phyloP scores from a whole-genome alignment of 2,329 filamentous ascomycete genomes.

The Fusarium guadeloupense region DNA sequence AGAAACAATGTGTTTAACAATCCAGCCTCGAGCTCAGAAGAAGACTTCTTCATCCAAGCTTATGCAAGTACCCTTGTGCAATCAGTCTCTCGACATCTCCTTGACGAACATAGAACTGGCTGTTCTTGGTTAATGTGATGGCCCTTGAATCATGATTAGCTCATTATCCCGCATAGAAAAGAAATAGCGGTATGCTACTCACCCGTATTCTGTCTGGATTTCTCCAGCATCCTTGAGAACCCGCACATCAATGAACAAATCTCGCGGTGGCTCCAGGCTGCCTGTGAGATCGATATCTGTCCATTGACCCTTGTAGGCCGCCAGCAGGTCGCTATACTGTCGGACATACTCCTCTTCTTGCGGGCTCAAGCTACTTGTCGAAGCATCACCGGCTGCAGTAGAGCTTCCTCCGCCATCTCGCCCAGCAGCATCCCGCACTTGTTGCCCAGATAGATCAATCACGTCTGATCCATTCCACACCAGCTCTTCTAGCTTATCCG shows the following conservation, averaged over 20 bases:
- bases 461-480: conserved; percentile 92
- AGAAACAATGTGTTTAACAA: conserved; percentile 3
- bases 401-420: conserved; percentile 50
- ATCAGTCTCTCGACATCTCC: conserved; percentile 96
- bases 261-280: conserved; percentile 89
- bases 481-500: conserved; percentile 91
- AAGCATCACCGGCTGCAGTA: conserved; percentile 49
- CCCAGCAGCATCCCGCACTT: conserved; percentile 55
- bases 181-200: conserved; percentile 50
- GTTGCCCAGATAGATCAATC: conserved; percentile 72
- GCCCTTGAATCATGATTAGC: conserved; percentile 64
- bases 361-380: conserved; percentile 83
- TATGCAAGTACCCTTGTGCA: conserved; percentile 92
- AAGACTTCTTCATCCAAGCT: conserved; percentile 71
- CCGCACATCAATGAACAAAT: conserved; percentile 95
- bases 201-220: conserved; percentile 99
- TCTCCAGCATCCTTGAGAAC: conserved; percentile 97
- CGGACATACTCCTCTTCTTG: conserved; percentile 97
- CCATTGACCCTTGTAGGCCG: conserved; percentile 98
- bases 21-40: not conserved
- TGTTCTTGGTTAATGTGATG: conserved; percentile 97
- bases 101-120: conserved; percentile 95
- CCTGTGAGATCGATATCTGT: conserved; percentile 97
- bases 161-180: not conserved
- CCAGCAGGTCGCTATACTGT: conserved; percentile 88